Evolutionary conservation across 352 stramenopile species (phyloP), one percentile per base, ranked within the genome.

Genomic region (Globisporangium paddicum): DNA sequence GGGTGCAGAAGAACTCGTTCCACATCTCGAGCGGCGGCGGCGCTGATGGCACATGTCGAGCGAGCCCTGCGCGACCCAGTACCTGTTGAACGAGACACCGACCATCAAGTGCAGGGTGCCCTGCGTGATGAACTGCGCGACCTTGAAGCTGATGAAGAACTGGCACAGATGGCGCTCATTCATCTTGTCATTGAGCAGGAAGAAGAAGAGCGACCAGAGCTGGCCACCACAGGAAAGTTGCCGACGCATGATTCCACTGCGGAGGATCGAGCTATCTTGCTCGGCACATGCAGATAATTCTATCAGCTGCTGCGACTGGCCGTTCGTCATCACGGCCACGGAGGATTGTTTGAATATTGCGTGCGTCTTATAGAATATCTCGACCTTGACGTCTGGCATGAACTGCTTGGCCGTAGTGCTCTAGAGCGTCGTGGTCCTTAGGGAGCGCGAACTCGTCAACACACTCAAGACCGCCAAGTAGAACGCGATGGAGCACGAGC

Each of bases 151-250:
- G 18, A 96, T 82, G 49, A 97, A 96, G 40, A 97, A 97, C 58
- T 97, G 78, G 55, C 86, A 96, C n/a, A 97, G 67, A 57, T 96
- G 89, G 57, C 95, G 90, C 66, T 97, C 89, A 66, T 97, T 91
- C 30, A 80, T 93, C 64, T 96, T 96, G 76, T 97, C 87, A 62
- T 96, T 94, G 52, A 96, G 76, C 26, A 96, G 28, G 50, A 96
- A 96, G 9, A 96, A 62, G 19, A 96, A 83, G 42, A 96, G 75
- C 89, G 89, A 97, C 89, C 87, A 96, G 34, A 95, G 58, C 68
- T 96, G 86, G 4, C 86, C 85, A n/a, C 57, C 34, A 92, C 74
- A 0, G 89, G 89, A 32, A 96, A 80, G 28, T 96, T 63, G 34
- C 88, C 88, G 35, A 96, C 62, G 63, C 79, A 78, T 25, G 82